A percentile compares a stretch with the other conserved stretches of the same genome.
Evolutionary conservation across 192 early-diverging fungal species (phyloP).

Genomic region (Rhizoclosmatium globosum): DNA sequence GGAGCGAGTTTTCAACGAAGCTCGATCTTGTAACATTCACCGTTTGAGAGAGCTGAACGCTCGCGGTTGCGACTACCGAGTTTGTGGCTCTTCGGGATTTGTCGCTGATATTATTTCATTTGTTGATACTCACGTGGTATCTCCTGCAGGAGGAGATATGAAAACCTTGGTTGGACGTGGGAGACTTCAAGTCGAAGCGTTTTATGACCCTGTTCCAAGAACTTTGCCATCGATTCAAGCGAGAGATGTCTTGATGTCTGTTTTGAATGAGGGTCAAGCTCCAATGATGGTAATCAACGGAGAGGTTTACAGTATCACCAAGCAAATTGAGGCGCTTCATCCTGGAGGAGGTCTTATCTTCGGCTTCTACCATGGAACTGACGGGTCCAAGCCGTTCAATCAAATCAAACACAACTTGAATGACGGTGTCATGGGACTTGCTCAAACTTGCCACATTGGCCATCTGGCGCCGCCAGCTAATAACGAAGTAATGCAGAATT

Average conservation of each 20-base stretch:
- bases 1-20: not conserved
- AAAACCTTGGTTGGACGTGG: not conserved
- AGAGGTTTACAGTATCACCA: not conserved
- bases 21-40: not conserved
- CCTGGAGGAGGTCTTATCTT: not conserved
- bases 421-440: not conserved
- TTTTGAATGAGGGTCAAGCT: not conserved
- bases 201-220: not conserved
- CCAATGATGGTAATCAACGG: not conserved
- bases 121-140: not conserved
- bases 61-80: not conserved
- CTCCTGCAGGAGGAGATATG: not conserved
- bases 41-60: not conserved
- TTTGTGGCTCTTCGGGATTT: conserved; percentile 2
- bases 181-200: not conserved
- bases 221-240: not conserved
- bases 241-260: not conserved
- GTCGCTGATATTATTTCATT: not conserved
- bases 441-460: not conserved
- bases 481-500: not conserved
- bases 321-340: not conserved
- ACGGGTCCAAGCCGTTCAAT: not conserved
- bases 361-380: not conserved
- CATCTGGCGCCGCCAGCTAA: not conserved
- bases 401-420: not conserved